Conservation (phyloP, 768 basidiomycete genomes). For the Agaricus blazei region DNA sequence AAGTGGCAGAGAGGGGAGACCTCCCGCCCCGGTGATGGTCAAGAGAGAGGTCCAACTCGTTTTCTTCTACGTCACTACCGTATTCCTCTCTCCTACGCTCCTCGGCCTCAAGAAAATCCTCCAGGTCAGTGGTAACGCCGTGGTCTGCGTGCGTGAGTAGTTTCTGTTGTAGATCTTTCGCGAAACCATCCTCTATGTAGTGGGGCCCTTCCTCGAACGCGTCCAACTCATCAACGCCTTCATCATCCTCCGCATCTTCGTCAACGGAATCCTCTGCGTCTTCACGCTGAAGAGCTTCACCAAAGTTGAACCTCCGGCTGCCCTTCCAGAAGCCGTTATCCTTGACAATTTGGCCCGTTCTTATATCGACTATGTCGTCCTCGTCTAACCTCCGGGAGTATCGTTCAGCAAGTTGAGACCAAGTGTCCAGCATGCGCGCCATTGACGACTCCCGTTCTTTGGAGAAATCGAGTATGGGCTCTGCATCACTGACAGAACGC, state of each 20-base stretch:
- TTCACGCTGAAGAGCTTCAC: constrained; percentile 40
- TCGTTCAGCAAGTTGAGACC: constrained; percentile 65
- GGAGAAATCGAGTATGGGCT: constrained; percentile 36
- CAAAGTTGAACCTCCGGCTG: constrained; percentile 41
- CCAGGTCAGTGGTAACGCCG: constrained; percentile 56
- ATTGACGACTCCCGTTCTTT: constrained; percentile 53
- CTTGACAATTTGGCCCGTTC: constrained; percentile 53
- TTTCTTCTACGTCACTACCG: constrained; percentile 42
- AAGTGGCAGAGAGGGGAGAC: not conserved
- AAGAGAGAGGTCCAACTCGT: constrained; percentile 14
- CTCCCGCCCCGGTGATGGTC: constrained; percentile 14
- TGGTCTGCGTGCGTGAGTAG: not conserved
- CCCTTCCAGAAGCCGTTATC: constrained; percentile 65
- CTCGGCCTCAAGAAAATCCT: constrained; percentile 66
- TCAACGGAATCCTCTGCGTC: constrained; percentile 37
- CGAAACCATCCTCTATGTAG: constrained; percentile 24
- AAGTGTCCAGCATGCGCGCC: constrained; percentile 52
- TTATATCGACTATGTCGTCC: constrained; percentile 75
- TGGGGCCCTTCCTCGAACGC: constrained; percentile 33
- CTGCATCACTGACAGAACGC: constrained; percentile 16
- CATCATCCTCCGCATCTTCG: constrained; percentile 46
- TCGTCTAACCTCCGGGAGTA: constrained; percentile 65
- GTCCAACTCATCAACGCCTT: constrained; percentile 60
- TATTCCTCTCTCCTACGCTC: constrained; percentile 40
- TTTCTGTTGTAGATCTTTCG: constrained; percentile 21